These are phyloP conservation scores for Theileria orientalis DNA, from an alignment of 169 alveolate species.

Conservation along the genomic window DNA sequence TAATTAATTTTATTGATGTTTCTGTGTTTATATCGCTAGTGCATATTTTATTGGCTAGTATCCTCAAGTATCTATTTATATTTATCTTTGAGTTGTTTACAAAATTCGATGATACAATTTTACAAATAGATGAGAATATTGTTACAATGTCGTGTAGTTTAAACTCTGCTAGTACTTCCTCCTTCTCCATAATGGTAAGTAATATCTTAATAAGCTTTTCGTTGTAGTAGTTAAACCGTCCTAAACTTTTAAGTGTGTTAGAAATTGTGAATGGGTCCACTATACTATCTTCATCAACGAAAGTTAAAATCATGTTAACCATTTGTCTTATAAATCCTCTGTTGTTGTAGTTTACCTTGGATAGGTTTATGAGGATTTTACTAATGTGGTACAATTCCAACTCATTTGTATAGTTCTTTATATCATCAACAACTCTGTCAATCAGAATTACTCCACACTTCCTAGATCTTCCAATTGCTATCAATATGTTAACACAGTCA, in stretches of 20 bases:
- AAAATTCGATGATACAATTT: conserved; percentile 1
- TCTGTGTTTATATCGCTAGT: conserved; percentile 24
- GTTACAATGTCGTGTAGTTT: conserved; percentile 37
- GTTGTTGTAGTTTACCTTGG: conserved; percentile 46
- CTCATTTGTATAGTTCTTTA: conserved; percentile 19
- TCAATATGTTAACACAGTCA: not conserved
- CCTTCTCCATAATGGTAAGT: conserved; percentile 38
- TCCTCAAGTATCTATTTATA: not conserved
- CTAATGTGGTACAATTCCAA: conserved; percentile 33
- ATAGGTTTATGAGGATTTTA: conserved; percentile 19
- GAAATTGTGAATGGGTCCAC: conserved; percentile 40
- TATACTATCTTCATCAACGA: conserved; percentile 29
- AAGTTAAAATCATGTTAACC: conserved; percentile 21
- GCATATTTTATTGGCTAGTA: not conserved
- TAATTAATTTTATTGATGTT: conserved; percentile 29
- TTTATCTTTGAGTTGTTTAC: not conserved
- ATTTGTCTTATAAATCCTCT: conserved; percentile 9
- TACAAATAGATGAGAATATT: conserved; percentile 33
- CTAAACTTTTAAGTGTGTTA: conserved; percentile 48
- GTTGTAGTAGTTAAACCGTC: conserved; percentile 36
- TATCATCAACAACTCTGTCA: conserved; percentile 29
- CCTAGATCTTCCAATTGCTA: not conserved
- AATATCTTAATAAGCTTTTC: conserved; percentile 20
- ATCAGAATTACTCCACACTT: conserved; percentile 2
- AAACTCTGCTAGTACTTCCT: conserved; percentile 53